Evolutionary conservation across 495 filamentous ascomycete species (phyloP).

Genomic region (Daldinia concentrica): DNA sequence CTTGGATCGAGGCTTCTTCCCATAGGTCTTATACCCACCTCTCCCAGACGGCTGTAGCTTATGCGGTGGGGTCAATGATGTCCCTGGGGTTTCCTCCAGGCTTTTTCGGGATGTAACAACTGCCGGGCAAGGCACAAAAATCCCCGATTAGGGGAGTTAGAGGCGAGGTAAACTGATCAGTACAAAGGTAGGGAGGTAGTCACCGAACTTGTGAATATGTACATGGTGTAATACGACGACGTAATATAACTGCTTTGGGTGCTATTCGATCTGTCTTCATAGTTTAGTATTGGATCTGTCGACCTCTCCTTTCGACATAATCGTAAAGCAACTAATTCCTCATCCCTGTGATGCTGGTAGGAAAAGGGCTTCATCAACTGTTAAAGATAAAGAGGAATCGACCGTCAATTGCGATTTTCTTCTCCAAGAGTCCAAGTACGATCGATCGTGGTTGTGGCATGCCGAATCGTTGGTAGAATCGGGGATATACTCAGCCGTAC

Average conservation of each 20-base stretch:
- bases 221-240: slow-evolving; percentile 30
- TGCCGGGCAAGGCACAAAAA: slow-evolving; percentile 34
- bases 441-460: slow-evolving; percentile 32
- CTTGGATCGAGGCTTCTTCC: slow-evolving; percentile 10
- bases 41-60: slow-evolving; percentile 21
- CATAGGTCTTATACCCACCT: slow-evolving; percentile 34
- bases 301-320: slow-evolving; percentile 19
- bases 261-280: slow-evolving; percentile 18
- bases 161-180: slow-evolving; percentile 38
- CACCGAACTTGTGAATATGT: slow-evolving; percentile 11
- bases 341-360: slow-evolving; percentile 19
- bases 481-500: slow-evolving; percentile 16
- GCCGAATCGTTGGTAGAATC: slow-evolving; percentile 28
- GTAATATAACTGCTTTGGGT: slow-evolving; percentile 26
- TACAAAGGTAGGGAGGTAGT: slow-evolving; percentile 33
- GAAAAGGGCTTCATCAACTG: background rate
- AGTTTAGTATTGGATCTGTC: slow-evolving; percentile 12
- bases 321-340: slow-evolving; percentile 23
- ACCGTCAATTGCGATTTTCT: slow-evolving; percentile 9
- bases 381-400: slow-evolving; percentile 17
- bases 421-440: too few relatives aligned
- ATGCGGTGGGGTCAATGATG: slow-evolving; percentile 38
- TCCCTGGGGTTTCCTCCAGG: slow-evolving; percentile 23
- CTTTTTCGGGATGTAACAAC: slow-evolving; percentile 32
- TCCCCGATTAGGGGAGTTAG: slow-evolving; percentile 32